Percentiles rank a stretch among this genome's conserved stretches.
These are phyloP conservation scores for Bromus sterilis DNA, from an alignment of 176 grass and related monocot species.

Conservation along the genomic window DNA sequence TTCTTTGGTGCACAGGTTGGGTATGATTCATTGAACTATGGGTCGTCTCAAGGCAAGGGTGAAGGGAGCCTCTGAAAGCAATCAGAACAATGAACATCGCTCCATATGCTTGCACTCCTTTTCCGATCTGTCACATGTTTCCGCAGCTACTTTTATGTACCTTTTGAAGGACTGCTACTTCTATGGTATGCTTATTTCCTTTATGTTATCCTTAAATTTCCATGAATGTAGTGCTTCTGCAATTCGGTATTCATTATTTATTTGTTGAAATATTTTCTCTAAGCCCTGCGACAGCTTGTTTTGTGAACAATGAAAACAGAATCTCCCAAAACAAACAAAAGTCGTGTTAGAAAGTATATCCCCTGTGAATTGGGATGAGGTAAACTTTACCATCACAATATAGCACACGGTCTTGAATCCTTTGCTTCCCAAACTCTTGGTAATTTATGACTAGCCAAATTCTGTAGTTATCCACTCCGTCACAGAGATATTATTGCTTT, in stretches of 20 bases:
- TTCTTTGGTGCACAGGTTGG: slow-evolving; percentile 22
- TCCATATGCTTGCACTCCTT: slow-evolving; percentile 74
- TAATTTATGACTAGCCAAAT: background rate
- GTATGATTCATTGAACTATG: slow-evolving; percentile 30
- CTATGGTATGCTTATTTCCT: slow-evolving; percentile 50
- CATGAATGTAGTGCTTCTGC: background rate
- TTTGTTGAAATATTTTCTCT: background rate
- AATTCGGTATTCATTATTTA: background rate
- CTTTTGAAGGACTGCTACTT: slow-evolving; percentile 81
- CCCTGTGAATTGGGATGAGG: background rate
- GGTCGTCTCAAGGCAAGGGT: slow-evolving; percentile 5
- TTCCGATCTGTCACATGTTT: slow-evolving; percentile 73
- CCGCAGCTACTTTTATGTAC: slow-evolving; percentile 66
- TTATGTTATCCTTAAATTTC: background rate
- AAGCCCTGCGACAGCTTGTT: background rate
- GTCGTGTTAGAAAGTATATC: background rate
- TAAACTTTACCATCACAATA: background rate
- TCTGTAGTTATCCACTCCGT: background rate
- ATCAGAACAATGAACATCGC: slow-evolving; percentile 10
- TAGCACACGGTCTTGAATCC: background rate
- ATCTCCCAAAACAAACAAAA: slow-evolving; percentile 17
- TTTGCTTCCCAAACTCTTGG: background rate
- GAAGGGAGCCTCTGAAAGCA: slow-evolving; percentile 11
- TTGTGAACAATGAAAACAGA: background rate
- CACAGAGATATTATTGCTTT: background rate